These are phyloP conservation scores for Gloeostereum incarnatum DNA, from an alignment of 768 basidiomycete species.

Conservation along the genomic window DNA sequence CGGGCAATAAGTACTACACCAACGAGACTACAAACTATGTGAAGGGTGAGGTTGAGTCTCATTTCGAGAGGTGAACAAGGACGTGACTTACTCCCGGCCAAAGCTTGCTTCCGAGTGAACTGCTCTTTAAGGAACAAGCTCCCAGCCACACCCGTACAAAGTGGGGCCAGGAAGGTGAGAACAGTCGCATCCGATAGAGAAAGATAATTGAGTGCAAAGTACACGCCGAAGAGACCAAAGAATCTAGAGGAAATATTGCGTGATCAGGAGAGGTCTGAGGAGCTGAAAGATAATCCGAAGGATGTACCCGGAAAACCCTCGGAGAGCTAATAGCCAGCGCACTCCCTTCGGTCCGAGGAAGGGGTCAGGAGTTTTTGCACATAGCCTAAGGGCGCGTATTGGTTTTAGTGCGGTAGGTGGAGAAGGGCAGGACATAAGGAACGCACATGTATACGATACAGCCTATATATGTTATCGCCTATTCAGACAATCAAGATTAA, in stretches of 20 bases:
- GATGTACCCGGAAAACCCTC: slow-evolving; percentile 42
- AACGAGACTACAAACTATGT: slow-evolving; percentile 49
- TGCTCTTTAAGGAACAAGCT: slow-evolving; percentile 53
- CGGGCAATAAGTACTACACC: slow-evolving; percentile 81
- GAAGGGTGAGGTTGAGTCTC: neutral
- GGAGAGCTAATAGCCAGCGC: slow-evolving; percentile 29
- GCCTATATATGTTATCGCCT: slow-evolving; percentile 44
- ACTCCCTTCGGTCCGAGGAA: slow-evolving; percentile 48
- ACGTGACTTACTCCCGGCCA: slow-evolving; percentile 36
- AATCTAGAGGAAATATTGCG: slow-evolving; percentile 44
- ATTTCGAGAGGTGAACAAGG: neutral
- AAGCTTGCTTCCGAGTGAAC: slow-evolving; percentile 42
- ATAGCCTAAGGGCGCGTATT: slow-evolving; percentile 17
- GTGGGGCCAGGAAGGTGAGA: slow-evolving; percentile 66
- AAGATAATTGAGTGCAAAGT: slow-evolving; percentile 65
- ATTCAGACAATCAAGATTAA: slow-evolving; percentile 1
- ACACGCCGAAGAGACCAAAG: slow-evolving; percentile 60
- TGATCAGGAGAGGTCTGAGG: too few relatives aligned
- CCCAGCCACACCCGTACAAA: slow-evolving; percentile 53
- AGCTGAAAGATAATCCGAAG: neutral
- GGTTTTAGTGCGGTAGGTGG: slow-evolving; percentile 2
- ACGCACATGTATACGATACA: slow-evolving; percentile 42
- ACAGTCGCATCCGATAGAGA: slow-evolving; percentile 74
- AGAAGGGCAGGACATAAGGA: neutral
- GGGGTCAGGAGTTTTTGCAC: slow-evolving; percentile 35